Percentiles rank a stretch among this genome's conserved stretches.
Conservation (phyloP, 768 basidiomycete genomes). For the Pleurotus citrinopileatus region DNA sequence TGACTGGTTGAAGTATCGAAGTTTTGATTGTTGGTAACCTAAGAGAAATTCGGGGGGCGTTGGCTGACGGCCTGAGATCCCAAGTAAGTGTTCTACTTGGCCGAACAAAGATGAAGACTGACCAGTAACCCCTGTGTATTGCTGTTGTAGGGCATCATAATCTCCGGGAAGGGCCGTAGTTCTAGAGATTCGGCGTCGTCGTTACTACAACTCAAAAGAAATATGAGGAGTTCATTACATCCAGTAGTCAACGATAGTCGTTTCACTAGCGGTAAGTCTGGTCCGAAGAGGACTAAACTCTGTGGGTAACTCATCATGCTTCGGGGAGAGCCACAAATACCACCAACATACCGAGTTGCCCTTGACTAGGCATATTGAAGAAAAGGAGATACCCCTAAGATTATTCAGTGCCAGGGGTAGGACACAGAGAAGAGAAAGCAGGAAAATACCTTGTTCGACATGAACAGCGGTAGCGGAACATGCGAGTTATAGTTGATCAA, state of each 20-base stretch:
- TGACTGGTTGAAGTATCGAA: constrained; percentile 33
- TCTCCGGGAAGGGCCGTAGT: constrained; percentile 31
- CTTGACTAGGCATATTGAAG: constrained; percentile 35
- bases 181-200: too few relatives aligned
- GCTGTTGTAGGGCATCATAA: constrained; percentile 32
- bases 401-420: too few relatives aligned
- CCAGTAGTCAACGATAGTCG: constrained; percentile 33
- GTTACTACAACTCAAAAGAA: too few relatives aligned
- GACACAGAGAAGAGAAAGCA: too few relatives aligned
- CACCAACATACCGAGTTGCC: constrained; percentile 28
- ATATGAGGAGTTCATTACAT: too few relatives aligned
- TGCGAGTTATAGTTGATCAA: constrained; percentile 35
- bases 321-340: too few relatives aligned
- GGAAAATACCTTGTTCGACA: constrained; percentile 39
- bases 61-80: constrained; percentile 27
- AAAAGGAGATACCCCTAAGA: constrained; percentile 33
- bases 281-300: constrained; percentile 31
- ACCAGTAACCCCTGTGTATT: constrained; percentile 35
- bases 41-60: constrained; percentile 33
- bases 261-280: constrained; percentile 27
- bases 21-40: constrained; percentile 35
- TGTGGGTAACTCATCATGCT: too few relatives aligned
- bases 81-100: not conserved
- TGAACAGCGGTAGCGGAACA: constrained; percentile 31
- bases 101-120: too few relatives aligned